Percentiles rank a stretch among this genome's conserved stretches.
Evolutionary conservation across 225 moss, liverwort and hornwort genomes (phyloP).

Genomic region (Sphagnum tenellum): DNA sequence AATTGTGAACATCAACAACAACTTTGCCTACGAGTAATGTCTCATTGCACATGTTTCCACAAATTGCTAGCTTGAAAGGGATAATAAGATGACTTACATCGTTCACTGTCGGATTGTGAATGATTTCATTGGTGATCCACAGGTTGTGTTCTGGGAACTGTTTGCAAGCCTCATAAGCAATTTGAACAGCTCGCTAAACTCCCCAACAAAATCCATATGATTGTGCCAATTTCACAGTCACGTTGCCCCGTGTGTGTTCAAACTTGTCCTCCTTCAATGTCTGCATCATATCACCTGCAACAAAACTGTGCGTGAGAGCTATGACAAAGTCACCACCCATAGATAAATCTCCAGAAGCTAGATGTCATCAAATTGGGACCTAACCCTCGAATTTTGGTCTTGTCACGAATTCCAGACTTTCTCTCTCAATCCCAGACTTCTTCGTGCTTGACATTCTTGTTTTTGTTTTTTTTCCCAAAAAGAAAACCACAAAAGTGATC

Average conservation of each 20-base stretch:
- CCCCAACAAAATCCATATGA: conserved; percentile 99
- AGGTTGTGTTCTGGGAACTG: conserved; percentile 71
- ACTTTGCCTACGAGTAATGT: neutral
- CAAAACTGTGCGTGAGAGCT: neutral
- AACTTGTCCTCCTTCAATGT: conserved; percentile 71
- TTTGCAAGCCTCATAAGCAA: conserved; percentile 90
- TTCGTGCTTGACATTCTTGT: neutral
- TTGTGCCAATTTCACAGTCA: conserved; percentile 73
- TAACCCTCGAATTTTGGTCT: neutral
- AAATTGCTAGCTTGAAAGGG: neutral
- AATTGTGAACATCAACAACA: neutral
- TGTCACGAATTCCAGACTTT: neutral
- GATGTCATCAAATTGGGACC: too few species aligned
- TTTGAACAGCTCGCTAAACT: conserved; percentile 92
- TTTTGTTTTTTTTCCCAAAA: too few species aligned
- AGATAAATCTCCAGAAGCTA: too few species aligned
- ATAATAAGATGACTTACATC: conserved; percentile 20
- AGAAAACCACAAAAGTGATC: neutral
- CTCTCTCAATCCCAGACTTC: conserved; percentile 1
- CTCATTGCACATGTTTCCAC: neutral
- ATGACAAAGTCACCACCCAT: neutral
- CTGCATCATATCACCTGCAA: conserved; percentile 64
- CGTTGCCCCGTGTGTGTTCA: conserved; percentile 66
- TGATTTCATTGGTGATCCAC: conserved; percentile 98
- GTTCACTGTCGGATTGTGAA: conserved; percentile 95